Evolutionary conservation across 306 rosid species (phyloP), one percentile per base, ranked within the genome.

Genomic region (Inga laurina): DNA sequence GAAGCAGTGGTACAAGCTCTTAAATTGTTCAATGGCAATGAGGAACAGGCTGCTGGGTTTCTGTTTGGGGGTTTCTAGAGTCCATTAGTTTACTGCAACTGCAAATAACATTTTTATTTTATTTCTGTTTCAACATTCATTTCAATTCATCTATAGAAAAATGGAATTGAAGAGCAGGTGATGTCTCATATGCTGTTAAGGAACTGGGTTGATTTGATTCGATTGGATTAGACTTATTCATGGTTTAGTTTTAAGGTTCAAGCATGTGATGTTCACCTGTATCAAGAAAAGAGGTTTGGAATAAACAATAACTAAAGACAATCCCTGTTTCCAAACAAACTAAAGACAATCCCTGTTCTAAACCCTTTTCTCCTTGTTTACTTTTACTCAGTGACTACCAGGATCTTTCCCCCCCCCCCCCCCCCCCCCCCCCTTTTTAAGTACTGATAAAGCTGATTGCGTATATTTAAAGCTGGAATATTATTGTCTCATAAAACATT

Each of bases 1-100:
- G 96, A 90, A 13, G 97, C 94, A 37, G 97, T 92, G 52, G 74
- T 92, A 65, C 91, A 91, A 86, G 98, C 99, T 76, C 99, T 97
- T 68, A 77, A 92, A 82, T 70, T 97, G 73, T 92, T 74, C 85
- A 83, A 85, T 88, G 91, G 91, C 87, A 85, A 88, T 74, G 91
- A 88, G 82, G 89, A 88, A 21, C 89, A 88, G 19, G 91, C 91
- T 13, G 91, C 91, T 51, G 89, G 87, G 1, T 85, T 83, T 83
- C 89, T 88, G n/a, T 88, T 88, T 74, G 89, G 85, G 30, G 88
- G 90, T 77, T 67, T 82, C 4, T 76, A 43, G 41, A 12, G 78
- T 89, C n/a, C 89, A 19, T 57, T 57, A 94, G 7, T 52, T 52
- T 6, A 3, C 79, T 59, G 77, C 13, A 13, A 5, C 79, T 67